These are phyloP conservation scores for Alternaria sp. DNA, from an alignment of 2,329 filamentous ascomycete species.

Conservation along the genomic window DNA sequence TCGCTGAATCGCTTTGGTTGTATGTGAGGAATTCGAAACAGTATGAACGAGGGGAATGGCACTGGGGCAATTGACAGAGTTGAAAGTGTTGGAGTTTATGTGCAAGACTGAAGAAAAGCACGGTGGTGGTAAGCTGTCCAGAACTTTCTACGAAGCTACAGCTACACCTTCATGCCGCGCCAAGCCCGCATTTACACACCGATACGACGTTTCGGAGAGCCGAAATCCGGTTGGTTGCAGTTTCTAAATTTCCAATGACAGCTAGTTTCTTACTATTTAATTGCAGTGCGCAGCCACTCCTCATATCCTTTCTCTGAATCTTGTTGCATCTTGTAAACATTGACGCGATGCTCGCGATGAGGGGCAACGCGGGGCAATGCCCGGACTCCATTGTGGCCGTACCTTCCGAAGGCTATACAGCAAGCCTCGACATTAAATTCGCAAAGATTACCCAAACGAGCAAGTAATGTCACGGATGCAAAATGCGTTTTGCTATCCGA, in stretches of 20 bases:
- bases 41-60: background rate
- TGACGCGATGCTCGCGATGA: conserved; percentile 20
- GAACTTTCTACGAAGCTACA: conserved; percentile 46
- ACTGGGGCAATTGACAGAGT: background rate
- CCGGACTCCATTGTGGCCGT: background rate
- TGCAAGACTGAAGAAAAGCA: conserved; percentile 35
- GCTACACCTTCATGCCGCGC: conserved; percentile 27
- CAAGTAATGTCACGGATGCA: background rate
- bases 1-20: conserved; percentile 17
- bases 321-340: conserved; percentile 21
- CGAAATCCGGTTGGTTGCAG: background rate
- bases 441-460: background rate
- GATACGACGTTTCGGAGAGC: background rate
- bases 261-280: accelerated
- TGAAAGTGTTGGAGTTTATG: conserved; percentile 5
- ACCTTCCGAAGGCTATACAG: background rate
- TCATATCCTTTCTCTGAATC: background rate
- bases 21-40: background rate
- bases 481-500: background rate
- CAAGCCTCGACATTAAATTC: background rate
- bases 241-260: background rate
- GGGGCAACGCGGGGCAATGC: conserved; percentile 42
- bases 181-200: conserved; percentile 31
- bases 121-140: conserved; percentile 35
- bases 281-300: background rate